phyloP scores from a whole-genome alignment of 257 asterid genomes.

The Scutellaria barbata region DNA sequence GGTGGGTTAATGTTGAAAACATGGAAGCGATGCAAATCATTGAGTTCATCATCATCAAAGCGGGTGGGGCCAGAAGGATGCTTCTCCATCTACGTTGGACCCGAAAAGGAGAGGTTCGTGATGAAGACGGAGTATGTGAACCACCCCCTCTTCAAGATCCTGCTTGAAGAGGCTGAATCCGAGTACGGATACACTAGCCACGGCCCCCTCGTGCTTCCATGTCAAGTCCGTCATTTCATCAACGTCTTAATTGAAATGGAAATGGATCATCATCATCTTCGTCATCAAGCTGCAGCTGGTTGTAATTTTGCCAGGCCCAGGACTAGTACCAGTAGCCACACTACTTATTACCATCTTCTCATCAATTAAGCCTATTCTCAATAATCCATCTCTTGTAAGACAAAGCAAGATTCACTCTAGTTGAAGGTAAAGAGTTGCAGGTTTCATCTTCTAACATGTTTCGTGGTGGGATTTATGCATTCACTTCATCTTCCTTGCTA shows the following conservation, averaged over 20 bases:
- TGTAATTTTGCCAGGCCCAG: constrained; percentile 31
- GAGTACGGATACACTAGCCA: constrained; percentile 59
- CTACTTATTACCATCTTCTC: no score
- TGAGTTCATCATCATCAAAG: neutral
- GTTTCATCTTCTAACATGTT: no score
- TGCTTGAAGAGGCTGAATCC: constrained; percentile 70
- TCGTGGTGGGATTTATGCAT: no score
- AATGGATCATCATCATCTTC: neutral
- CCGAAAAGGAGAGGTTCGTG: constrained; percentile 53
- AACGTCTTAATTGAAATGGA: constrained; percentile 53
- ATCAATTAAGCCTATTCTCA: no score
- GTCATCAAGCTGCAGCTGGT: neutral
- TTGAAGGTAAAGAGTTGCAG: no score
- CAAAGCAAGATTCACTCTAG: no score
- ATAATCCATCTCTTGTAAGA: no score
- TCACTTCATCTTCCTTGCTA: no score
- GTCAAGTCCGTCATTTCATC: constrained; percentile 51
- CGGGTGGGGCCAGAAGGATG: constrained; percentile 55
- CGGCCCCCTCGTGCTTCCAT: constrained; percentile 67
- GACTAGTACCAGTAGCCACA: no score
- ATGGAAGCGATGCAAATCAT: constrained; percentile 64
- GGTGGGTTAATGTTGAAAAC: constrained; percentile 53
- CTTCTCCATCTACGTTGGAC: constrained; percentile 63
- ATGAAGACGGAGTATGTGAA: constrained; percentile 54
- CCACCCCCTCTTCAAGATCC: constrained; percentile 54